These are phyloP conservation scores for Schizosaccharomyces cryophilus DNA, from an alignment of 805 yeast species.

Conservation along the genomic window DNA sequence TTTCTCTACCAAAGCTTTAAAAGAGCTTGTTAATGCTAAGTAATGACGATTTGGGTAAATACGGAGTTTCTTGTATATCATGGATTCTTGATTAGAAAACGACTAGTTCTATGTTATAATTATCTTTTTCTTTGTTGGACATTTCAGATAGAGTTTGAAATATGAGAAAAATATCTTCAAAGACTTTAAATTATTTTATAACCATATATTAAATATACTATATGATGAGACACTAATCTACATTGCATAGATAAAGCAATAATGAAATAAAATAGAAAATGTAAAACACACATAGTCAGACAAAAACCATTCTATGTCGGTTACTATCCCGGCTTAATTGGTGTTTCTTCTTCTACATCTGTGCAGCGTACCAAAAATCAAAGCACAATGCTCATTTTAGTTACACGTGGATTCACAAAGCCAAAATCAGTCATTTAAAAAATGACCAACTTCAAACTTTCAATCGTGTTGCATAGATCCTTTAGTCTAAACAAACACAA, in stretches of 20 bases:
- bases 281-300: slow-evolving; percentile 1
- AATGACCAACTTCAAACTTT: neutral
- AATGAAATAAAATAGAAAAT: neutral
- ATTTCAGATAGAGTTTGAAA: too few species aligned
- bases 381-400: neutral
- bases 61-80: neutral
- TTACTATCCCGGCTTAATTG: neutral
- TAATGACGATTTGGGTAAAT: slow-evolving; percentile 1
- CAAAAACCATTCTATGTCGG: neutral
- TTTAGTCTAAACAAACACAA: too few species aligned
- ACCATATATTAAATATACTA: too few species aligned
- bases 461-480: neutral
- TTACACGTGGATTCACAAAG: slow-evolving; percentile 1
- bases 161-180: too few species aligned
- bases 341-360: neutral
- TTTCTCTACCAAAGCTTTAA: slow-evolving; percentile 80
- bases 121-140: neutral
- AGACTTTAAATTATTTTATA: too few species aligned
- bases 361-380: neutral
- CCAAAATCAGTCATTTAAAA: neutral
- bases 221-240: too few species aligned
- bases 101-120: neutral
- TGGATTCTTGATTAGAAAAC: neutral
- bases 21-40: slow-evolving; percentile 30
- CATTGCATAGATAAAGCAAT: too few species aligned